phyloP scores from a whole-genome alignment of 306 rosid genomes.

The Glycyrrhiza uralensis region DNA sequence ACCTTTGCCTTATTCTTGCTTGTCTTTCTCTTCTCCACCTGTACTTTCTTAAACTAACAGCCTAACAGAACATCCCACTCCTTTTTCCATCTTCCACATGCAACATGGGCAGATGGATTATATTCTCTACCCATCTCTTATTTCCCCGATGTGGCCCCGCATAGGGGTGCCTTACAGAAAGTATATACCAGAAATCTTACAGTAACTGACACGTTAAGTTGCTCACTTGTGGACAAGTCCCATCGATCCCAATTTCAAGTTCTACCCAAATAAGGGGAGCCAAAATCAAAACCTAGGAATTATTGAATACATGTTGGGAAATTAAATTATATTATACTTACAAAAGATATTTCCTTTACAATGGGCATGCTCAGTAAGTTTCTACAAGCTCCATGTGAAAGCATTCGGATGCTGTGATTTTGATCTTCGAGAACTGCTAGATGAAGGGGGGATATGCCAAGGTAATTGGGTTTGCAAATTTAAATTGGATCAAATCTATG shows the following conservation, averaged over 20 bases:
- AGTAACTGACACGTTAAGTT: background rate
- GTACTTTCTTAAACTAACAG: background rate
- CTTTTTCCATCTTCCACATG: background rate
- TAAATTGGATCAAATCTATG: background rate
- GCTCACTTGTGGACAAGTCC: background rate
- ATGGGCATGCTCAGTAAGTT: background rate
- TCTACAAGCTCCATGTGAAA: background rate
- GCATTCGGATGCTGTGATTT: background rate
- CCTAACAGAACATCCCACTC: background rate
- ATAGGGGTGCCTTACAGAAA: background rate
- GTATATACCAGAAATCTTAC: background rate
- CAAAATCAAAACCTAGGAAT: background rate
- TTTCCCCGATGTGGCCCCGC: background rate
- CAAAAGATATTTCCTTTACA: background rate
- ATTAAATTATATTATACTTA: background rate
- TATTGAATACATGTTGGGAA: background rate
- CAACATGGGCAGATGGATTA: background rate
- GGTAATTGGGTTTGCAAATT: background rate
- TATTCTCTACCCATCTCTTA: background rate
- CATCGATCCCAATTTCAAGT: background rate
- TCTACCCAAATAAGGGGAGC: background rate
- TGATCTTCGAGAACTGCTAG: background rate
- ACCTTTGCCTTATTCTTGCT: background rate
- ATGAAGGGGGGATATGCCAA: background rate
- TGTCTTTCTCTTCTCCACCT: background rate